These are phyloP conservation scores for Takakia lepidozioides DNA, from an alignment of 225 moss, liverwort and hornwort species.

Conservation along the genomic window DNA sequence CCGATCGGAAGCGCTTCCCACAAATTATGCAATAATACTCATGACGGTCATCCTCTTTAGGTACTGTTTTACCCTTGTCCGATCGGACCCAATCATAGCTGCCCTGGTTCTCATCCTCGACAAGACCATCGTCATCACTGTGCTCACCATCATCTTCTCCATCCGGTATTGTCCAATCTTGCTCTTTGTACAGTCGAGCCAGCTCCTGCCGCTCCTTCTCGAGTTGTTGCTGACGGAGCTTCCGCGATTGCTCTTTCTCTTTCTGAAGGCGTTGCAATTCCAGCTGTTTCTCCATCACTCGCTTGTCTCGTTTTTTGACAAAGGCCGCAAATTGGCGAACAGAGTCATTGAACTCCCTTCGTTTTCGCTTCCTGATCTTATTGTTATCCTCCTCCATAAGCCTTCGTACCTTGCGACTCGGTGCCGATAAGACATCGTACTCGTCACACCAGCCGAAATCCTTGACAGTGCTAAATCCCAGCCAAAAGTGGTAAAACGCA, in stretches of 20 bases:
- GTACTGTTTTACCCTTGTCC: conserved; percentile 11
- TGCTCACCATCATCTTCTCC: conserved; percentile 33
- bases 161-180: conserved; percentile 66
- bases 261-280: conserved; percentile 70
- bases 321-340: conserved; percentile 70
- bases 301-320: conserved; percentile 96
- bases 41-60: conserved; percentile 17
- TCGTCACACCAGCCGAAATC: conserved; percentile 94
- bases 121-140: conserved; percentile 33
- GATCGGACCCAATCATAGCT: conserved; percentile 36
- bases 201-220: conserved; percentile 77
- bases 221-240: conserved; percentile 46
- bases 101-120: too few species aligned
- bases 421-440: conserved; percentile 62
- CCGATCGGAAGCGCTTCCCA: conserved; percentile 79
- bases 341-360: conserved; percentile 70
- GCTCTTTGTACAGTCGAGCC: conserved; percentile 64
- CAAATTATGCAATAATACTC: conserved; percentile 84
- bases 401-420: conserved; percentile 67
- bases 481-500: conserved; percentile 87
- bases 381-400: conserved; percentile 91
- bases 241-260: conserved; percentile 67
- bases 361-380: conserved; percentile 66
- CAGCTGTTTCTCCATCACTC: conserved; percentile 72
- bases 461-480: conserved; percentile 67